These are phyloP conservation scores for Linnemannia hyalina DNA, from an alignment of 192 early-diverging fungal species.

Conservation along the genomic window DNA sequence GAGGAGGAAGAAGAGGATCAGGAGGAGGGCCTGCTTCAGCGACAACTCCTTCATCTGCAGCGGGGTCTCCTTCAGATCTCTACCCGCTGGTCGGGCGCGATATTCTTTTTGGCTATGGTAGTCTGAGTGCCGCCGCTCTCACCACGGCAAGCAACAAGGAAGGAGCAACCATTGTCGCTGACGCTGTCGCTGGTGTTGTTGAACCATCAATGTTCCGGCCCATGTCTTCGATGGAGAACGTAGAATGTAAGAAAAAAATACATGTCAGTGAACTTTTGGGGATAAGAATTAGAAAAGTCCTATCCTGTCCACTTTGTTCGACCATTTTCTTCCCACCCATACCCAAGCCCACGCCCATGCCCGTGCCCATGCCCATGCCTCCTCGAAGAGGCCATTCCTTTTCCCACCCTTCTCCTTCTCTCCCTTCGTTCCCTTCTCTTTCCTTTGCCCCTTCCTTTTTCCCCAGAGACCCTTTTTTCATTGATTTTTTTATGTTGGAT, in stretches of 20 bases:
- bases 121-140: slow-evolving; percentile 12
- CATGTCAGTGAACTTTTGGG: background rate
- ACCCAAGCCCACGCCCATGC: no score
- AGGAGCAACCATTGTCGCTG: background rate
- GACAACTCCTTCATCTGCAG: background rate
- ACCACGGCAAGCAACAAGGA: background rate
- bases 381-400: background rate
- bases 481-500: background rate
- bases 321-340: background rate
- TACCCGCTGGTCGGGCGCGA: slow-evolving; percentile 53
- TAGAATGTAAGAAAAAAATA: slow-evolving; percentile 37
- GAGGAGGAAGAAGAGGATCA: background rate
- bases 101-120: slow-evolving; percentile 26
- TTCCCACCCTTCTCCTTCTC: background rate
- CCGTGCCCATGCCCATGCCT: no score
- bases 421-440: background rate
- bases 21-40: background rate
- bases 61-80: slow-evolving; percentile 20
- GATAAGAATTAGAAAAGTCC: background rate
- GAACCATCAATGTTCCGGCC: slow-evolving; percentile 17
- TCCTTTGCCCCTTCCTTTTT: background rate
- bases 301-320: background rate
- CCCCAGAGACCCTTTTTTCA: background rate
- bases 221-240: slow-evolving; percentile 50
- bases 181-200: background rate